These are phyloP conservation scores for Aspergillus sp. DNA, from an alignment of 2,329 filamentous ascomycete genomes.

Conservation along the genomic window DNA sequence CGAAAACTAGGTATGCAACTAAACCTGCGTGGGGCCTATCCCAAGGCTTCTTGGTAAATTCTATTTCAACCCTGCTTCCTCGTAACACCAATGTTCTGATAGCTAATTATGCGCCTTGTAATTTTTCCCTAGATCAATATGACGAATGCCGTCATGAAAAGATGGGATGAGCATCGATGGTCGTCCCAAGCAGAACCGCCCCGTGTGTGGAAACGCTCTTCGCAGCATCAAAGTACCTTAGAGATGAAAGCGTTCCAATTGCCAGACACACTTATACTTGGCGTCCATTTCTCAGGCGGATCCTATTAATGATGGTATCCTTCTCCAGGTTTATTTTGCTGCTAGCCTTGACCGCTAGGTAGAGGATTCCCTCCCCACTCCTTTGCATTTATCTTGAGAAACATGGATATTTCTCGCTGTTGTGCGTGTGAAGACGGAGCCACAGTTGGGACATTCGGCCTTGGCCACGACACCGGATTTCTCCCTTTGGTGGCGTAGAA, in stretches of 20 bases:
- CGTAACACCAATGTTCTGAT: not conserved
- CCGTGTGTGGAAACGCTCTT: too few species aligned
- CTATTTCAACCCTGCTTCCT: not conserved
- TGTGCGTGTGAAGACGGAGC: conserved; percentile 89
- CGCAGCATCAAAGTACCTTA: not conserved
- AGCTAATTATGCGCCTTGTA: not conserved
- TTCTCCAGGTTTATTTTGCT: not conserved
- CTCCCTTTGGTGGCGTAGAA: conserved; percentile 87
- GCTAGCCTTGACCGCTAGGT: conserved; percentile 12
- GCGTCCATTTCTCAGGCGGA: not conserved
- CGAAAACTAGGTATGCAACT: conserved; percentile 6
- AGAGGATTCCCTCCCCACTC: conserved; percentile 29
- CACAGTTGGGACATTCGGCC: conserved; percentile 85
- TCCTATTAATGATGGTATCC: not conserved
- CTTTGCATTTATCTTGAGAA: conserved; percentile 89
- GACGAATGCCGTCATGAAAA: not conserved
- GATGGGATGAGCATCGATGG: not conserved
- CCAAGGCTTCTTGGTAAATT: not conserved
- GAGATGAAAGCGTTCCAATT: not conserved
- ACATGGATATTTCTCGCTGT: conserved; percentile 84
- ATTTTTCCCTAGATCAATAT: not conserved
- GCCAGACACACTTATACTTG: too few species aligned
- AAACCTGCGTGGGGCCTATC: conserved; percentile 2
- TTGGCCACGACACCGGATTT: conserved; percentile 90
- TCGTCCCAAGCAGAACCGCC: not conserved